Conservation (phyloP, 331 rosid genomes). For the Phaseolus coccineus region DNA sequence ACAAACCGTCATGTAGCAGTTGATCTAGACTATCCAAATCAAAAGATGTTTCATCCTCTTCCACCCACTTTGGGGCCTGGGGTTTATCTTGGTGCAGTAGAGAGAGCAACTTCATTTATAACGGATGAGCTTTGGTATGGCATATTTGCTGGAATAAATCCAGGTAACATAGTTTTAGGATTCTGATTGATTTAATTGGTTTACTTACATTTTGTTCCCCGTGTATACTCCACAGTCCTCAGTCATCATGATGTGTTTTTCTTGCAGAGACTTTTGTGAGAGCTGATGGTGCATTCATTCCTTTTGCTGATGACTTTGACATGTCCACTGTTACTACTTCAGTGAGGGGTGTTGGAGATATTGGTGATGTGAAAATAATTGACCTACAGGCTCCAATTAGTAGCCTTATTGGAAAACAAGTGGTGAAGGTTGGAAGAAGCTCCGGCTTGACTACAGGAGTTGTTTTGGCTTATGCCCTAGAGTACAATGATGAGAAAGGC, state of each 20-base stretch:
- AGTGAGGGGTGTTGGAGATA: constrained; percentile 87
- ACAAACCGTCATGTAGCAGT: constrained; percentile 99
- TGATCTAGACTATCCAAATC: constrained; percentile 95
- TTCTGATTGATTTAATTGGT: constrained; percentile 27
- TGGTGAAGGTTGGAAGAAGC: constrained; percentile 98
- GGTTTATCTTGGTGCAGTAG: constrained; percentile 98
- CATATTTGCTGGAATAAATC: constrained; percentile 98
- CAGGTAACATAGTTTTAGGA: constrained; percentile 64
- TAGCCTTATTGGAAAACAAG: constrained; percentile 91
- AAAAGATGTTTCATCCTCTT: constrained; percentile 99
- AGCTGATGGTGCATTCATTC: constrained; percentile 99
- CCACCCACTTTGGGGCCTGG: constrained; percentile 99
- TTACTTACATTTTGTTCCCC: constrained; percentile 8
- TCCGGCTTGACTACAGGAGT: constrained; percentile 95
- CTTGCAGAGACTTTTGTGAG: constrained; percentile 95
- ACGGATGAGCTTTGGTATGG: constrained; percentile 99
- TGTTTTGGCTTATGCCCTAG: constrained; percentile 95
- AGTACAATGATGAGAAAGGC: constrained; percentile 98
- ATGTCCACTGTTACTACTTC: constrained; percentile 87
- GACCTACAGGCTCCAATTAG: constrained; percentile 89
- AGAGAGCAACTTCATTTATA: constrained; percentile 97
- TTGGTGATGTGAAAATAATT: constrained; percentile 80
- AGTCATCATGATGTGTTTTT: constrained; percentile 24
- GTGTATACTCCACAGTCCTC: constrained; percentile 24
- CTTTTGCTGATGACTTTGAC: constrained; percentile 97